Evolutionary conservation across 1,284 basidiomycete genomes (phyloP), one percentile per base, ranked within the genome.

Genomic region (Earliella scabrosa): DNA sequence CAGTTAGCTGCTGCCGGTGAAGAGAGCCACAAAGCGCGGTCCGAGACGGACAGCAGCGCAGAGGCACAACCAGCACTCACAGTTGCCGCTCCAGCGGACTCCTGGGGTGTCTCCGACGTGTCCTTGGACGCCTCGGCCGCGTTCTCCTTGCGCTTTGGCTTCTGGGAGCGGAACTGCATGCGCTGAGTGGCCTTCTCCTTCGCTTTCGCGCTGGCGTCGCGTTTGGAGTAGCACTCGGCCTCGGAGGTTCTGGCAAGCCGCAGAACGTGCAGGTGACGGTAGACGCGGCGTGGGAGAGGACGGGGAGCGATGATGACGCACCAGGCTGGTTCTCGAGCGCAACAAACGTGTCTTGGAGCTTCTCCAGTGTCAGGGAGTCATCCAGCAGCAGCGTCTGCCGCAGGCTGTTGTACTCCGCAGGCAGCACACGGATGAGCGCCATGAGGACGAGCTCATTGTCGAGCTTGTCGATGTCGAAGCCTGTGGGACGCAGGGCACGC

Each of bases 161-260:
- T 40, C 18, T 23, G n/a, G 38, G 38, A 40, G 38, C 20, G 38
- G 38, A 40, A 40, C 20, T 23, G 38, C 9, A 20, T 8, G 20
- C 38, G 38, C n/a, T 40, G 18, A n/a, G 20, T 14, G 18, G 38
- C 38, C 20, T 40, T 40, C 38, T 40, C 38, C 20, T 40, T 40
- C 7, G 38, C 20, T 14, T 23, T 20, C 6, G 38, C 13, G 38
- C 38, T 40, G 5, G 38, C 20, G 13, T 40, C 20, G 38, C 38
- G 23, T 34, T 45, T 52, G 20, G 44, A 13, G 21, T 46, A 52
- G 43, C 51, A 52, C 51, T 52, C 68, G 35, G 8, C 35, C 35
- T 36, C 35, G n/a, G 35, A 4, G 9, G 69, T 73, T 73, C 75
- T 74, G 68, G 74, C 67, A n/a, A 65, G 68, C 69, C 59, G 70